phyloP scores from a whole-genome alignment of 2,329 filamentous ascomycete genomes.

The Gaeumannomyces sp. region DNA sequence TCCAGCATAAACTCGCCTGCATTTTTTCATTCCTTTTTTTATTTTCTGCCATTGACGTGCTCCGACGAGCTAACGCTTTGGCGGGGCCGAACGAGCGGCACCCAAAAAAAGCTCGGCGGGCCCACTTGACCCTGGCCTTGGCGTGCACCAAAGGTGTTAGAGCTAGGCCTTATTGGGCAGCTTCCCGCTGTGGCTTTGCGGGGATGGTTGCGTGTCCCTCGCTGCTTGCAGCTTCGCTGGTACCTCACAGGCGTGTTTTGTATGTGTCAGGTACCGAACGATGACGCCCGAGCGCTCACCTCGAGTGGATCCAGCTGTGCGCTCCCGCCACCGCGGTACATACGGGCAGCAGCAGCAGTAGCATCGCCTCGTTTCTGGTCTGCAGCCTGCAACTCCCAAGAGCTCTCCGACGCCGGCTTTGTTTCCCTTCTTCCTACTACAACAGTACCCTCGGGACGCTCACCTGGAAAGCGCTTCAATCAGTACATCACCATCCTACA shows the following conservation, averaged over 20 bases:
- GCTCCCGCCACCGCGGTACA: background rate
- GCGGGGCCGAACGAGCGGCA: background rate
- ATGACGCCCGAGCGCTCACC: background rate
- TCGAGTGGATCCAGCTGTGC: background rate
- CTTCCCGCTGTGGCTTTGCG: background rate
- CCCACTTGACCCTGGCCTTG: background rate
- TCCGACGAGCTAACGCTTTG: background rate
- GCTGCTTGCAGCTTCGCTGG: too few species aligned
- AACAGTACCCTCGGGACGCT: background rate
- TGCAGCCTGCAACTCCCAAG: too few species aligned
- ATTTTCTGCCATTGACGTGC: background rate
- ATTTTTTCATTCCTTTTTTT: background rate
- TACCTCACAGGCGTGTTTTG: background rate
- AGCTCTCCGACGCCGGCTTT: background rate
- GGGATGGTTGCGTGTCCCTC: background rate
- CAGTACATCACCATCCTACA: background rate
- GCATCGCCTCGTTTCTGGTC: background rate
- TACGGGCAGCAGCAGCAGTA: background rate
- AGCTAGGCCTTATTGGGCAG: background rate
- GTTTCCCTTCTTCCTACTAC: background rate
- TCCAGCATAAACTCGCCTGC: too few species aligned
- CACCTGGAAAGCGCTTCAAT: background rate
- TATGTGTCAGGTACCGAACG: background rate
- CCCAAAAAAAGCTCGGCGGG: background rate
- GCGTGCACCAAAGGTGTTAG: background rate